Conservation (phyloP, 2,329 filamentous ascomycete species). For the Tolypocladium endophyticum region DNA sequence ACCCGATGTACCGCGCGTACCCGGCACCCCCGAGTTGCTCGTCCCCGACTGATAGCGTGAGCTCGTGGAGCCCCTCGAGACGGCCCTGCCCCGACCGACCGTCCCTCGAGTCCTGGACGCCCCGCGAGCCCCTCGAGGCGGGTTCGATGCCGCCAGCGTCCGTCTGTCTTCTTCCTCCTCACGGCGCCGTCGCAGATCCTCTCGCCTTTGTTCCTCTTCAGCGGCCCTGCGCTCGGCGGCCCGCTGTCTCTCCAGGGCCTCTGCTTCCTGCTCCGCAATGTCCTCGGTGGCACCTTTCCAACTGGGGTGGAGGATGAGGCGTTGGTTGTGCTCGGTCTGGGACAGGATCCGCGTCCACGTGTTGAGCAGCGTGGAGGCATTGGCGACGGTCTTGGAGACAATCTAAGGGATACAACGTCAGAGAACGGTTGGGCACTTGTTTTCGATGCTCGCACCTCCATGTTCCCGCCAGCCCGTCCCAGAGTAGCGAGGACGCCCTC, state of each 20-base stretch:
- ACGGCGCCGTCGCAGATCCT: conserved; percentile 53
- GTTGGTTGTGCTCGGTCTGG: conserved; percentile 95
- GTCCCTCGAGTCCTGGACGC: conserved; percentile 16
- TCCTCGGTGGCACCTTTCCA: conserved; percentile 90
- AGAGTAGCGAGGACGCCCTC: conserved; percentile 66
- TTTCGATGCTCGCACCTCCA: conserved; percentile 45
- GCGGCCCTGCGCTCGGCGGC: conserved; percentile 65
- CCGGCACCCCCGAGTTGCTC: conserved; percentile 14
- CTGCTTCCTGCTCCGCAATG: conserved; percentile 74
- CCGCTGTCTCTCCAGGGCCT: conserved; percentile 61
- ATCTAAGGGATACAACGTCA: conserved; percentile 42
- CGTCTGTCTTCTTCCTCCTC: conserved; percentile 47
- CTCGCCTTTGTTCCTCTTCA: conserved; percentile 69
- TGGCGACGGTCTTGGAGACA: conserved; percentile 74
- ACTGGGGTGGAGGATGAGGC: conserved; percentile 73
- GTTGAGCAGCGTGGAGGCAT: conserved; percentile 80
- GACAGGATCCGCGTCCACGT: conserved; percentile 95
- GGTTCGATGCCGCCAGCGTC: conserved; percentile 15
- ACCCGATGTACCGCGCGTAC: conserved; percentile 21
- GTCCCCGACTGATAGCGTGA: conserved; percentile 17
- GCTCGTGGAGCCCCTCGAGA: conserved; percentile 13
- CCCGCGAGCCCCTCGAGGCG: conserved; percentile 19
- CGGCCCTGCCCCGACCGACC: conserved; percentile 15
- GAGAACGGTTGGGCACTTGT: not conserved
- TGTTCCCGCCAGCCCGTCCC: conserved; percentile 63